phyloP scores from a whole-genome alignment of 441 rosid genomes.

The Erodium texanum region DNA sequence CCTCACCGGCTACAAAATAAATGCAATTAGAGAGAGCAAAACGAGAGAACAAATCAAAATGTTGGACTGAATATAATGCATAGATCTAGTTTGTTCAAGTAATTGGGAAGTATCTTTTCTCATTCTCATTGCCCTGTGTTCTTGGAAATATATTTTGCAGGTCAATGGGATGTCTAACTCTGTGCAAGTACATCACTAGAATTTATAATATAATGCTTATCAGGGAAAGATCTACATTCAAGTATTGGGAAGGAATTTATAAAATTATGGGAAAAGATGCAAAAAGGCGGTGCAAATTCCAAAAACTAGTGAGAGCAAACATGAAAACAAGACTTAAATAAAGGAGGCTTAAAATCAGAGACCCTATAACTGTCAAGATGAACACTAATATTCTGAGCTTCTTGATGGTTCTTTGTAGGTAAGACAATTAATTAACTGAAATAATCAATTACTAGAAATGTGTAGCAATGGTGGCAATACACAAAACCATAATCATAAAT shows the following conservation, averaged over 20 bases:
- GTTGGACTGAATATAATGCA: background rate
- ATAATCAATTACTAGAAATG: background rate
- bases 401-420: background rate
- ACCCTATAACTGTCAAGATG: background rate
- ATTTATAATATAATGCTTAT: background rate
- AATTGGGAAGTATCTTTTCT: background rate
- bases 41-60: background rate
- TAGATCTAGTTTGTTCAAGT: background rate
- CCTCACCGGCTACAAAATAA: background rate
- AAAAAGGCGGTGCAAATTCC: too few relatives aligned
- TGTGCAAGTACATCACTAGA: background rate
- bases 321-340: too few relatives aligned
- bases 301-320: too few relatives aligned
- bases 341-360: too few relatives aligned
- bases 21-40: background rate
- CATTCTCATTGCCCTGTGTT: background rate
- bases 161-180: background rate
- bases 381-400: background rate
- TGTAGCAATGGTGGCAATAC: too few relatives aligned
- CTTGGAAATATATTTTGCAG: background rate
- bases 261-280: too few relatives aligned
- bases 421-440: background rate
- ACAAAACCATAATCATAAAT: too few relatives aligned
- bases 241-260: background rate
- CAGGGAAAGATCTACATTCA: background rate